Conservation (phyloP, 2,329 filamentous ascomycete genomes). For the Paecilomyces sp. region DNA sequence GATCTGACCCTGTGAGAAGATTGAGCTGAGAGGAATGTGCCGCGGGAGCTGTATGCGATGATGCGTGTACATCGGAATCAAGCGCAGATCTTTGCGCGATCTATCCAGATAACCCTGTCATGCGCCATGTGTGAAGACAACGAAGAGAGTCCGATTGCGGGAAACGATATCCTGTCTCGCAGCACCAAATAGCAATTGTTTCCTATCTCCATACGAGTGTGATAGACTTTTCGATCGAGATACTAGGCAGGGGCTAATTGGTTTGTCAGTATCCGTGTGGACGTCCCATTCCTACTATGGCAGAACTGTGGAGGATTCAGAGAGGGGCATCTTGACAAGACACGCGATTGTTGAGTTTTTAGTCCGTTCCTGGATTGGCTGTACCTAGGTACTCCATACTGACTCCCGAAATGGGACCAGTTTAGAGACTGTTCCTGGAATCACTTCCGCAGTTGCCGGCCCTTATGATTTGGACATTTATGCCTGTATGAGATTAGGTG, state of each 20-base stretch:
- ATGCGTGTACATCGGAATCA: not conserved
- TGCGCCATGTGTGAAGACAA: not conserved
- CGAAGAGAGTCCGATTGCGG: not conserved
- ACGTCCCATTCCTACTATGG: not conserved
- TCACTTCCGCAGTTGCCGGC: not conserved
- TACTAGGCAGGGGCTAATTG: not conserved
- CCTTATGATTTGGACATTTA: not conserved
- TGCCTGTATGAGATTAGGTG: not conserved
- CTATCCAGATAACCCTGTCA: not conserved
- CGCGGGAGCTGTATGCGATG: not conserved
- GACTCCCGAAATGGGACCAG: too few species aligned
- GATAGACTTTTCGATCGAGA: not conserved
- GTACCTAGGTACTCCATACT: too few species aligned
- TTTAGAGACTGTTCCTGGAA: not conserved
- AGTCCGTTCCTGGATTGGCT: not conserved
- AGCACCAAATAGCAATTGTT: not conserved
- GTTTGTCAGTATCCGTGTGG: not conserved
- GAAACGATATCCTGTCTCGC: not conserved
- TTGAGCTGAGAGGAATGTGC: not conserved
- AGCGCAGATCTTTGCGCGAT: not conserved
- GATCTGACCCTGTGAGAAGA: not conserved
- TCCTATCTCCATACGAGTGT: not conserved
- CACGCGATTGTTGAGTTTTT: not conserved
- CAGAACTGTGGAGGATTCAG: not conserved
- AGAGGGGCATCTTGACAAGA: not conserved